Evolutionary conservation across 495 filamentous ascomycete genomes (phyloP).

Genomic region (Talaromyces wortmannii): DNA sequence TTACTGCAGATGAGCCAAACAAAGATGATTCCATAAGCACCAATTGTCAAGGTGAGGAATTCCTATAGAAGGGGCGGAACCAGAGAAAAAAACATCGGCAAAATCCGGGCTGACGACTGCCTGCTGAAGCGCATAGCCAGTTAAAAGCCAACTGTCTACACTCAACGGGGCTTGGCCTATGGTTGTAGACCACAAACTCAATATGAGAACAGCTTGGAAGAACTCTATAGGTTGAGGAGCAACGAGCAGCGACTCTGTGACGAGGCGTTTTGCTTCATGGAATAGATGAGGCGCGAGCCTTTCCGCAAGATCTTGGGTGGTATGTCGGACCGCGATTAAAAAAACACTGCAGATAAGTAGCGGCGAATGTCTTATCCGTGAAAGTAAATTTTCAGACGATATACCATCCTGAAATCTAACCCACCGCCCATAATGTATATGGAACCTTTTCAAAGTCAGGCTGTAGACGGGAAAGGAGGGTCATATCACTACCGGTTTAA

Average conservation of each 20-base stretch:
- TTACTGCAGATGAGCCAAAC: constrained; percentile 33
- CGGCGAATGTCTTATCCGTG: constrained; percentile 24
- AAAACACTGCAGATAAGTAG: constrained; percentile 33
- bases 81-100: constrained; percentile 3
- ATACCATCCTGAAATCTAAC: constrained; percentile 25
- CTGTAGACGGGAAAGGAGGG: not conserved
- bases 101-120: constrained; percentile 30
- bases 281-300: constrained; percentile 30
- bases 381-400: constrained; percentile 15
- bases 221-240: constrained; percentile 35
- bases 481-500: not conserved
- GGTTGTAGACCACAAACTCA: constrained; percentile 42
- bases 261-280: constrained; percentile 25
- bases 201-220: constrained; percentile 35
- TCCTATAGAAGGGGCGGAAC: not conserved
- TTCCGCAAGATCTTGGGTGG: constrained; percentile 27
- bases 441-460: not conserved
- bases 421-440: constrained; percentile 33
- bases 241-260: constrained; percentile 23
- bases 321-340: constrained; percentile 38
- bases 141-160: constrained; percentile 41
- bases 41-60: constrained; percentile 19
- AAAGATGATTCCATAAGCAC: constrained; percentile 41
- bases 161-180: constrained; percentile 38
- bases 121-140: constrained; percentile 39